phyloP scores from a whole-genome alignment of 169 alveolate genomes.

The Plasmodium knowlesi region DNA sequence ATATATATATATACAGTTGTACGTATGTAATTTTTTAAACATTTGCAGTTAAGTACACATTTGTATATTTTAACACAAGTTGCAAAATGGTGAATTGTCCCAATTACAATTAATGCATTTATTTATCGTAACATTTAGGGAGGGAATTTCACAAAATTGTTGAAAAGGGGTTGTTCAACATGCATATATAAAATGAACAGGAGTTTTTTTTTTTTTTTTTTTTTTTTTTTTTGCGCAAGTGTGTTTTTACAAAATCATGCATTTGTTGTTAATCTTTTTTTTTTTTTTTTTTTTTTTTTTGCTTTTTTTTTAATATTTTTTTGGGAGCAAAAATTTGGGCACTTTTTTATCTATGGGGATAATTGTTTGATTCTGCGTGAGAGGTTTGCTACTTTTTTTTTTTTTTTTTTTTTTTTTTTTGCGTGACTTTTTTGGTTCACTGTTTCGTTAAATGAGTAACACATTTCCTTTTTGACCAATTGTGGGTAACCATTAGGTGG shows the following conservation, averaged over 20 bases:
- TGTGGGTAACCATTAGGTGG: background rate
- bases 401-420: too few relatives aligned
- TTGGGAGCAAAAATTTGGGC: background rate
- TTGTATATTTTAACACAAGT: background rate
- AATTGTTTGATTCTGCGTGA: background rate
- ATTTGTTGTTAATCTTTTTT: background rate
- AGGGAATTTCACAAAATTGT: background rate
- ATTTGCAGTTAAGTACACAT: background rate
- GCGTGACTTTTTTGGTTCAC: background rate
- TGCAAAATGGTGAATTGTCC: background rate
- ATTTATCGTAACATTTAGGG: background rate
- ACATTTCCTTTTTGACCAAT: background rate
- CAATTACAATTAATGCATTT: background rate
- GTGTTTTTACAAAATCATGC: background rate
- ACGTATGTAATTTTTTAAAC: background rate
- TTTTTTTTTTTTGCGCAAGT: background rate
- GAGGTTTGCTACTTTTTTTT: background rate
- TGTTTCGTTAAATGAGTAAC: background rate
- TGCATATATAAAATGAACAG: slow-evolving; percentile 1
- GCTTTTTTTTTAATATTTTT: too few relatives aligned
- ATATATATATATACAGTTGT: background rate
- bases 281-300: background rate
- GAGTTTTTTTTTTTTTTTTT: background rate
- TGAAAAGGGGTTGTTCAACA: background rate
- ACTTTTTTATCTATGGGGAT: background rate